Conservation (phyloP, 257 asterid species). For the Nicotiana noctiflora region DNA sequence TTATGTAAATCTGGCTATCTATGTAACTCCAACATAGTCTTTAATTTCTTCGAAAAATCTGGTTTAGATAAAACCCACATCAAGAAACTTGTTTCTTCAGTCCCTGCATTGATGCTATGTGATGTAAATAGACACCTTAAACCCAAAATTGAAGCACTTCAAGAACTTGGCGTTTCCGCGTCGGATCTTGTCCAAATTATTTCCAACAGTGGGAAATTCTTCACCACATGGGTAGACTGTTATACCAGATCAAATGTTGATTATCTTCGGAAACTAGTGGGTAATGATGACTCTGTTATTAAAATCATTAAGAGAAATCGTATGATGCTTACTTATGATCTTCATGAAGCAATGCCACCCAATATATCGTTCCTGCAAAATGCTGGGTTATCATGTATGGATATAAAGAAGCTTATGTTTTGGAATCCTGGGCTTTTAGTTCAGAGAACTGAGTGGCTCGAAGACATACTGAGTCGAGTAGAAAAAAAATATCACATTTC, state of each 20-base stretch:
- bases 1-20: no score
- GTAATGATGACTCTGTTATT: background rate
- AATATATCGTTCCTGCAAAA: background rate
- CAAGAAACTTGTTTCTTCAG: constrained; percentile 5
- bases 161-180: constrained; percentile 15
- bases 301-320: background rate
- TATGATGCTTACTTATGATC: background rate
- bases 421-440: background rate
- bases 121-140: constrained; percentile 10
- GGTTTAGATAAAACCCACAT: constrained; percentile 14
- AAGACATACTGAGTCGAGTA: background rate
- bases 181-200: constrained; percentile 1
- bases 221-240: no score
- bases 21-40: no score
- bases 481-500: constrained; percentile 7
- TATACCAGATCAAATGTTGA: background rate
- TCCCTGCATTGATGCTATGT: background rate
- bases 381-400: no score
- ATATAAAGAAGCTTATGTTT: background rate
- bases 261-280: background rate
- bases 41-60: constrained; percentile 6
- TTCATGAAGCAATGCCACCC: background rate
- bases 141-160: constrained; percentile 9
- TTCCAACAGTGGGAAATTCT: no score
- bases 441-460: background rate